Percentiles rank a stretch among this genome's conserved stretches.
These are phyloP conservation scores for Akanthomyces lecanii DNA, from an alignment of 2,329 filamentous ascomycete genomes.

Conservation along the genomic window DNA sequence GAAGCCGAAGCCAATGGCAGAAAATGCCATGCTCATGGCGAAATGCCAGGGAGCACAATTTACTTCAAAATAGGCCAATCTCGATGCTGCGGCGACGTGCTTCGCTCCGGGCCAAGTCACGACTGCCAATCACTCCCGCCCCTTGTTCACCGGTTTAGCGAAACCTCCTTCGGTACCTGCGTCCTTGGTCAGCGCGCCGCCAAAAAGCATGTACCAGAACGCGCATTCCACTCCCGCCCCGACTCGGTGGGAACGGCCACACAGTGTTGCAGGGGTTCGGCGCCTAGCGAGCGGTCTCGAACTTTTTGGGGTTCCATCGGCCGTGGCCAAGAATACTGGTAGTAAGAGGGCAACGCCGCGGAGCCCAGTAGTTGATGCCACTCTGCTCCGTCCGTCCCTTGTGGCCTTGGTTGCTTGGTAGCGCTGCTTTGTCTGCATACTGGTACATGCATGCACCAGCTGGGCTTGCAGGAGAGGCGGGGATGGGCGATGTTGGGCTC, in stretches of 20 bases:
- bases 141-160: neutral
- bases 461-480: neutral
- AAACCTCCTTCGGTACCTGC: neutral
- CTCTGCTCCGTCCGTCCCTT: too few relatives aligned
- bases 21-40: too few relatives aligned
- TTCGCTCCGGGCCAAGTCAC: neutral
- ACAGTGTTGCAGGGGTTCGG: slow-evolving; percentile 2
- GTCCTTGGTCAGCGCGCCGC: neutral
- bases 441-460: neutral
- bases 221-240: neutral
- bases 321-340: neutral
- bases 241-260: neutral
- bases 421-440: too few relatives aligned
- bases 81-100: slow-evolving; percentile 1
- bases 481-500: neutral
- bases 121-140: neutral
- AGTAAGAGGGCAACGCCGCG: too few relatives aligned
- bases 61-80: neutral
- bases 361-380: too few relatives aligned
- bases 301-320: neutral
- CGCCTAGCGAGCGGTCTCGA: slow-evolving; percentile 12
- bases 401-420: too few relatives aligned
- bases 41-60: neutral
- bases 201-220: neutral
- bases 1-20: too few relatives aligned